These are phyloP conservation scores for Thuja plicata DNA, from an alignment of 83 land plant genomes.

Conservation along the genomic window DNA sequence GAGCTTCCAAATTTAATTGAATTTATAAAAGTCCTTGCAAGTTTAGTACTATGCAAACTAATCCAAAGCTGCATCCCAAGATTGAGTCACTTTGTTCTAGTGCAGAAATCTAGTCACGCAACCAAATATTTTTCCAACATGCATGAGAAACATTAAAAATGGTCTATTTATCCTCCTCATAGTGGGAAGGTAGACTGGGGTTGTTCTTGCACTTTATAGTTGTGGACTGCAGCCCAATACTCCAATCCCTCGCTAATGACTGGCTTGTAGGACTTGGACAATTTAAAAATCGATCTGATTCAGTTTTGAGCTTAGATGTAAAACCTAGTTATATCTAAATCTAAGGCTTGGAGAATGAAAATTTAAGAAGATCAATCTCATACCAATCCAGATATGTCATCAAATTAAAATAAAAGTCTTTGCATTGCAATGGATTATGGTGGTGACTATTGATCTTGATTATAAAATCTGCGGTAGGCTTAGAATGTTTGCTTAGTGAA, in stretches of 20 bases:
- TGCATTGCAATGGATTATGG: neutral
- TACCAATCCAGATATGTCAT: neutral
- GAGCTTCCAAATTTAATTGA: neutral
- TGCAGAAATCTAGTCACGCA: neutral
- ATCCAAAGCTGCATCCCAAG: neutral
- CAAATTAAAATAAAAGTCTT: neutral
- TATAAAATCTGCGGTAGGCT: neutral
- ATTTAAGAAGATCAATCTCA: neutral
- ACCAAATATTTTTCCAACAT: neutral
- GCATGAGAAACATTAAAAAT: neutral
- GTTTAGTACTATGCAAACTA: neutral
- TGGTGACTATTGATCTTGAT: neutral
- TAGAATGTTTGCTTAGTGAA: neutral
- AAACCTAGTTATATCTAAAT: neutral
- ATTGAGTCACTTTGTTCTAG: neutral
- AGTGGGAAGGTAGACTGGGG: neutral
- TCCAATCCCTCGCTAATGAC: neutral
- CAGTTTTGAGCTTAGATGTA: neutral
- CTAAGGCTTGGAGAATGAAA: neutral
- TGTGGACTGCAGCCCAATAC: neutral
- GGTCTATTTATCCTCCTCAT: neutral
- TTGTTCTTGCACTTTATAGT: neutral
- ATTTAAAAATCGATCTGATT: neutral
- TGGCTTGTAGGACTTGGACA: neutral
- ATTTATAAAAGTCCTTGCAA: neutral